Evolutionary conservation across 495 filamentous ascomycete genomes (phyloP), one percentile per base, ranked within the genome.

Genomic region (Podospora tetraspora): DNA sequence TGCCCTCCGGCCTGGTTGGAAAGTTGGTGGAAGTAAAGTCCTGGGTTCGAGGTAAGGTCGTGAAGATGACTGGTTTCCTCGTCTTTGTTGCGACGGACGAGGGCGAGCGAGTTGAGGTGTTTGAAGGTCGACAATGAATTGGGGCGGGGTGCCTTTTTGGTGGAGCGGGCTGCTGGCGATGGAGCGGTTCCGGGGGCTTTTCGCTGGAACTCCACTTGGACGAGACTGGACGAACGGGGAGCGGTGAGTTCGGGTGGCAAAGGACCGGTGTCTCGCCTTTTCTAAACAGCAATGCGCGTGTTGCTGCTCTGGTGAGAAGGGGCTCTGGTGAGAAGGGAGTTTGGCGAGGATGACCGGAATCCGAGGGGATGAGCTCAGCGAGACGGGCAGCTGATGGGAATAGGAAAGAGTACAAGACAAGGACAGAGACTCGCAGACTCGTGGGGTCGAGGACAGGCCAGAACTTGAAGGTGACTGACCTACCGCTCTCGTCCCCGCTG

Each of bases 111-210:
- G 63, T 7, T 16, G 24, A 25, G 58, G 58, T 58, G n/a, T 21
- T 62, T 19, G 59, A 69, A 59, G 27, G 37, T 24, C 11, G 22
- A 29, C 25, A 58, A 52, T 24, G 60, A 56, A 52, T 13, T 30
- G 62, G 30, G 57, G 63, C 56, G 68, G 57, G 62, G 68, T 66
- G 63, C 16, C 63, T 61, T 27, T 23, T 65, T 61, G 30, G 57
- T 37, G 68, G 62, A 29, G 63, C 62, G 63, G 62, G 67, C 25
- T 22, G 52, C 37, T 43, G 37, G 37, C 37, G 37, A 43, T 60
- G 34, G 23, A 19, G 24, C 24, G 63, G 19, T 64, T 37, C 12
- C 24, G 23, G 37, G 63, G 12, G 37, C 22, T 57, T 57, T 58
- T 25, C 24, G 59, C 27, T 60, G 23, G 24, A 60, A 16, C 59